Conservation (phyloP, 805 yeast genomes). For the Yamadazyma endophytica region DNA sequence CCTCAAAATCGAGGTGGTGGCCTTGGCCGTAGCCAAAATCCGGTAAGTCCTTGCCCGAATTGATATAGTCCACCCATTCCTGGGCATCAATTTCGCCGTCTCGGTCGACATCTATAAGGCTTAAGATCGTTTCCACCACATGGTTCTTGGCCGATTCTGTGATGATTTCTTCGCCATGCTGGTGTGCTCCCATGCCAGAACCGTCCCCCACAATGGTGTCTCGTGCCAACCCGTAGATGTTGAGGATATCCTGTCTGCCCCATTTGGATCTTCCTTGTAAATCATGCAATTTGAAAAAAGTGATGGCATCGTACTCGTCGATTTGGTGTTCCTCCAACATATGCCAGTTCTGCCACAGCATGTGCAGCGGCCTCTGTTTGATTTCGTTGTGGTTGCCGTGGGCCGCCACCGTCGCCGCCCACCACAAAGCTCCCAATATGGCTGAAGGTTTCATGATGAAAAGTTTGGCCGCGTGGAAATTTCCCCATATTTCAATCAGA, state of each 20-base stretch:
- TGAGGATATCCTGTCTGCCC: conserved; percentile 60
- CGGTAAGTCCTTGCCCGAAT: conserved; percentile 70
- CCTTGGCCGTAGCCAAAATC: conserved; percentile 93
- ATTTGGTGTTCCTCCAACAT: conserved; percentile 86
- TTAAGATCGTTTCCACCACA: conserved; percentile 54
- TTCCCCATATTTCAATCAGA: conserved; percentile 4
- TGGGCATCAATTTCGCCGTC: conserved; percentile 63
- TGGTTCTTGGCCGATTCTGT: conserved; percentile 51
- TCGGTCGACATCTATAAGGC: conserved; percentile 57
- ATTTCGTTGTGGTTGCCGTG: conserved; percentile 7
- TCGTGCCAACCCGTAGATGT: conserved; percentile 75
- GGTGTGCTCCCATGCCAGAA: conserved; percentile 82
- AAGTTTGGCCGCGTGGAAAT: background rate
- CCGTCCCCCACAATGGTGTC: conserved; percentile 80
- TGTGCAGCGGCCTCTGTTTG: conserved; percentile 39
- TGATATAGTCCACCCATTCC: conserved; percentile 65
- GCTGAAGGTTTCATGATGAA: too few species aligned
- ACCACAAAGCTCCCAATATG: background rate
- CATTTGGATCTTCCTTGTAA: conserved; percentile 53
- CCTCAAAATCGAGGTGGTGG: conserved; percentile 90
- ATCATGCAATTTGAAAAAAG: conserved; percentile 83
- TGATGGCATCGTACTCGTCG: conserved; percentile 66
- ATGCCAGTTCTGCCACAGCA: conserved; percentile 82
- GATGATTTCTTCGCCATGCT: conserved; percentile 51
- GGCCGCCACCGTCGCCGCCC: background rate